phyloP scores from a whole-genome alignment of 2,329 filamentous ascomycete genomes.

The Graphilbum sp. region DNA sequence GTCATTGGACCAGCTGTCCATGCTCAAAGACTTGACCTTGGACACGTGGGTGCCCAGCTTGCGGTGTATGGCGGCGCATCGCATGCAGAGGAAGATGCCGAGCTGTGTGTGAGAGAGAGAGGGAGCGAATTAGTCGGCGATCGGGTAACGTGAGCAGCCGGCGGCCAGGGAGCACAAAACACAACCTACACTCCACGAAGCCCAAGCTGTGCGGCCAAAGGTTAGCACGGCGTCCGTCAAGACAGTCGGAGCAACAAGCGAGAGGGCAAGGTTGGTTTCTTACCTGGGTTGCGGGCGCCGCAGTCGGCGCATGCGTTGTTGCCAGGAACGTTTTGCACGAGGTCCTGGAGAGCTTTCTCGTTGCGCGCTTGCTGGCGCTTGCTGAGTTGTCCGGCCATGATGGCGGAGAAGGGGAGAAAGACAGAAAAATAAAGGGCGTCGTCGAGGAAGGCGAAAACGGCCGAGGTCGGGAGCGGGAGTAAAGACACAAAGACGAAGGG shows the following conservation, averaged over 20 bases:
- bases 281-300: conserved; percentile 79
- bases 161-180: conserved; percentile 1
- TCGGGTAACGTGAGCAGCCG: not conserved
- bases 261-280: conserved; percentile 14
- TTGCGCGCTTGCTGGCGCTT: conserved; percentile 98
- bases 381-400: conserved; percentile 53
- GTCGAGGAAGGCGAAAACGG: not conserved
- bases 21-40: conserved; percentile 96
- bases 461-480: too few species aligned
- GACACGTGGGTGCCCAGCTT: conserved; percentile 96
- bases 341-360: conserved; percentile 77
- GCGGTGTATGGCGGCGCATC: conserved; percentile 86
- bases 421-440: not conserved
- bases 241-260: conserved; percentile 1
- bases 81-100: conserved; percentile 94
- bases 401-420: not conserved
- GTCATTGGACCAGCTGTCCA: conserved; percentile 93
- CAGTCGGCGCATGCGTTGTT: conserved; percentile 95
- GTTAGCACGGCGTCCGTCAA: conserved; percentile 3
- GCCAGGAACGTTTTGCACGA: conserved; percentile 66
- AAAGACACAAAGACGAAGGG: not conserved
- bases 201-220: conserved; percentile 55
- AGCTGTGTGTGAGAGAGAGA: conserved; percentile 33
- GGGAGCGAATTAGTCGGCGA: not conserved
- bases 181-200: conserved; percentile 77